Conservation (phyloP, 1,284 basidiomycete species). For the Austropuccinia psidii region DNA sequence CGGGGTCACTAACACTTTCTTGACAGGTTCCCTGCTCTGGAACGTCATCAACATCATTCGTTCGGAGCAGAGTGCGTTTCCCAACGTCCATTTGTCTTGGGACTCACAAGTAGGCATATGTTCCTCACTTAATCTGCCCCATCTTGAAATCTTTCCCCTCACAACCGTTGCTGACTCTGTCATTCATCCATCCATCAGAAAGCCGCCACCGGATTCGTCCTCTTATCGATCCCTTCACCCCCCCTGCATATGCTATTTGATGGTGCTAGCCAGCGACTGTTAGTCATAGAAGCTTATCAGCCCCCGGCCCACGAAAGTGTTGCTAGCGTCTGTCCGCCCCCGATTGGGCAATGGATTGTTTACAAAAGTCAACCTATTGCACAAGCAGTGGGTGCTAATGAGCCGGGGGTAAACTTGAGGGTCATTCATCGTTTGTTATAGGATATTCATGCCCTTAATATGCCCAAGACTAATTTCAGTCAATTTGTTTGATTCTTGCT, state of each 20-base stretch:
- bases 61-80: constrained; percentile 5
- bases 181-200: constrained; percentile 13
- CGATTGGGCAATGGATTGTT: constrained; percentile 29
- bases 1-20: neutral
- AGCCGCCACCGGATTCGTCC: constrained; percentile 34
- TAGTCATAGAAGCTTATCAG: constrained; percentile 36
- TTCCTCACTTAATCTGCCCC: neutral
- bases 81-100: constrained; percentile 25
- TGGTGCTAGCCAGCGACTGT: constrained; percentile 37
- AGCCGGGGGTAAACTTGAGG: constrained; percentile 38
- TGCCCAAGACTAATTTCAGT: neutral
- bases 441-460: constrained; percentile 33
- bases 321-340: neutral
- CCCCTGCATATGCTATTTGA: constrained; percentile 39
- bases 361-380: constrained; percentile 38
- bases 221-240: constrained; percentile 39
- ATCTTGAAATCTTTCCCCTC: neutral
- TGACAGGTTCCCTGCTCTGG: constrained; percentile 25
- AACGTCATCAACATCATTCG: constrained; percentile 19
- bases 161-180: neutral
- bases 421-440: constrained; percentile 37
- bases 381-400: constrained; percentile 28
- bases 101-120: neutral
- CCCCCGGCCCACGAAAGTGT: neutral
- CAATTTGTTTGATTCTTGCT: neutral